phyloP scores from a whole-genome alignment of 2,329 filamentous ascomycete genomes.

The Aspergillus bombycis region DNA sequence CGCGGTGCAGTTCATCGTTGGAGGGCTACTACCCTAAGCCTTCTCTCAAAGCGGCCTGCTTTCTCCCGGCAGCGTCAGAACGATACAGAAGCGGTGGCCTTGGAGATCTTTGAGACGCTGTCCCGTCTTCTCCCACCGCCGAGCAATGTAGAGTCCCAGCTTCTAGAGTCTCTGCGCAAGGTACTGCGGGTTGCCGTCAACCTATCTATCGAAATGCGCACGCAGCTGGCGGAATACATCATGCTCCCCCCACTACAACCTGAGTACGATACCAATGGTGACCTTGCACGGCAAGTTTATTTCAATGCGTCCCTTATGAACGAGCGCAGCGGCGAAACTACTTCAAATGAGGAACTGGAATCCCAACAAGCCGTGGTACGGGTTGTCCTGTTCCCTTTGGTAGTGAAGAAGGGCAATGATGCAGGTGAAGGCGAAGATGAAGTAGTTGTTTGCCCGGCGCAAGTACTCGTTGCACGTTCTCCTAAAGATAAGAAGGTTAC shows the following conservation, averaged over 20 bases:
- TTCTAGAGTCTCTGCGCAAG: constrained; percentile 80
- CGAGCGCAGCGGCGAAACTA: constrained; percentile 74
- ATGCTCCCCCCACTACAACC: constrained; percentile 96
- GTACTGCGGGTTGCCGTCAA: constrained; percentile 88
- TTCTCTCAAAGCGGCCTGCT: constrained; percentile 77
- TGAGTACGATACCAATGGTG: constrained; percentile 91
- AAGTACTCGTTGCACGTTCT: constrained; percentile 75
- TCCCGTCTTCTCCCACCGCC: constrained; percentile 86
- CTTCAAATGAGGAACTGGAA: constrained; percentile 79
- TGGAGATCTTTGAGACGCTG: constrained; percentile 84
- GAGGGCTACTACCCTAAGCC: constrained; percentile 91
- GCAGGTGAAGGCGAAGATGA: constrained; percentile 85
- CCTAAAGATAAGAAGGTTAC: constrained; percentile 48
- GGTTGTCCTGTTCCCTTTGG: constrained; percentile 91
- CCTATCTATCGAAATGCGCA: constrained; percentile 95
- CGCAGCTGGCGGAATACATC: constrained; percentile 94
- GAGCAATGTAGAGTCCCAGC: constrained; percentile 74
- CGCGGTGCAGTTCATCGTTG: constrained; percentile 90
- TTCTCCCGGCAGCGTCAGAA: constrained; percentile 82
- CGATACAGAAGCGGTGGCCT: constrained; percentile 94
- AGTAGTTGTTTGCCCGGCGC: constrained; percentile 91
- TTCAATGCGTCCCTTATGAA: constrained; percentile 97
- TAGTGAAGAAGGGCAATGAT: constrained; percentile 95
- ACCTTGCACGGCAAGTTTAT: constrained; percentile 80
- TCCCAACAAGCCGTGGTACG: constrained; percentile 76